These are phyloP conservation scores for Cymbidium sinense DNA, from an alignment of 106 monocot genomes.

Conservation along the genomic window DNA sequence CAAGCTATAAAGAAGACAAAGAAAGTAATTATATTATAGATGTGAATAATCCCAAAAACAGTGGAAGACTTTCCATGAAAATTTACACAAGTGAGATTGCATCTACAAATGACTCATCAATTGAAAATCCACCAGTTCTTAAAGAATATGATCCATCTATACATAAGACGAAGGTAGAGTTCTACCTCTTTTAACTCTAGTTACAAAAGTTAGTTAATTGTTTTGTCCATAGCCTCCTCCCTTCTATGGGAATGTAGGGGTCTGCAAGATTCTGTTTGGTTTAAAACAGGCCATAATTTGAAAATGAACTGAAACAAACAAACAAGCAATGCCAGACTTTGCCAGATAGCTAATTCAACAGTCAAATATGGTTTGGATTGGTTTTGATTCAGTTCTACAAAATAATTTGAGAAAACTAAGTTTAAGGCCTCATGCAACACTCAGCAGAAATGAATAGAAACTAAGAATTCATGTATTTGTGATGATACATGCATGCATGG, in stretches of 20 bases:
- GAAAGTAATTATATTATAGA: background rate
- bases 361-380: background rate
- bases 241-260: background rate
- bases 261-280: background rate
- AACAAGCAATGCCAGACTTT: too few relatives aligned
- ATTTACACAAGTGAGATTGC: background rate
- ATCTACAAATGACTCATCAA: constrained; percentile 11
- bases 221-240: background rate
- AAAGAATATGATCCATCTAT: background rate
- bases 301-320: background rate
- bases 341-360: background rate
- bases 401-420: too few relatives aligned
- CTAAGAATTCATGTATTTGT: background rate
- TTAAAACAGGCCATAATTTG: background rate
- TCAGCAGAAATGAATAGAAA: too few relatives aligned
- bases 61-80: constrained; percentile 11
- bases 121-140: constrained; percentile 1
- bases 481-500: background rate
- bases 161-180: constrained; percentile 2
- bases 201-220: background rate
- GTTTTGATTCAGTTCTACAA: background rate
- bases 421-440: too few relatives aligned
- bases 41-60: constrained; percentile 13
- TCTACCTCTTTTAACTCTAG: background rate
- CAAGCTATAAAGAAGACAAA: constrained; percentile 13